Evolutionary conservation across 306 rosid species (phyloP).

Genomic region (Cicer bijugum): DNA sequence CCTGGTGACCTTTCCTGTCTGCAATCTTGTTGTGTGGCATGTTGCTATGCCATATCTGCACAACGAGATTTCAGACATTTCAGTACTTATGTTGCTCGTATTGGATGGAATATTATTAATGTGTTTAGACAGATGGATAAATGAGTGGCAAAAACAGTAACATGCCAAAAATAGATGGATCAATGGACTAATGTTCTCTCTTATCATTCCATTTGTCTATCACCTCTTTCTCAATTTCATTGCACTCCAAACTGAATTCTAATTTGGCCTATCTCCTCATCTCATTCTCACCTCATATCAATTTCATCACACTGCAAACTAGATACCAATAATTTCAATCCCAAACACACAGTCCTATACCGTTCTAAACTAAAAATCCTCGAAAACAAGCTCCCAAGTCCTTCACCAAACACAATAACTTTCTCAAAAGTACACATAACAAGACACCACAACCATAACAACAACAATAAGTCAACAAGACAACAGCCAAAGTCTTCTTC

Average conservation of each 20-base stretch:
- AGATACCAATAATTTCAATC: neutral
- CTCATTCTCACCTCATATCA: constrained; percentile 14
- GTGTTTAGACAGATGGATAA: constrained; percentile 37
- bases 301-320: neutral
- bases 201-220: constrained; percentile 9
- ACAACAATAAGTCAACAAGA: neutral
- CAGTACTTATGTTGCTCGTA: too few relatives aligned
- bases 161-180: neutral
- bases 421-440: neutral
- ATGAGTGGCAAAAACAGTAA: constrained; percentile 7
- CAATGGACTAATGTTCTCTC: neutral
- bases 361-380: constrained; percentile 9
- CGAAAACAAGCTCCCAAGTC: neutral
- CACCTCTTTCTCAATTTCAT: constrained; percentile 25
- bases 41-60: constrained; percentile 90
- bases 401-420: neutral
- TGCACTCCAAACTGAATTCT: neutral
- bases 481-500: neutral
- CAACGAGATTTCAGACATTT: neutral
- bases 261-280: neutral
- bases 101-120: neutral
- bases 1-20: constrained; percentile 97
- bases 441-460: neutral
- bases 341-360: neutral
- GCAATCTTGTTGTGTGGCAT: constrained; percentile 97